Evolutionary conservation across 2,329 filamentous ascomycete genomes (phyloP).

Genomic region (Coniella vitis): DNA sequence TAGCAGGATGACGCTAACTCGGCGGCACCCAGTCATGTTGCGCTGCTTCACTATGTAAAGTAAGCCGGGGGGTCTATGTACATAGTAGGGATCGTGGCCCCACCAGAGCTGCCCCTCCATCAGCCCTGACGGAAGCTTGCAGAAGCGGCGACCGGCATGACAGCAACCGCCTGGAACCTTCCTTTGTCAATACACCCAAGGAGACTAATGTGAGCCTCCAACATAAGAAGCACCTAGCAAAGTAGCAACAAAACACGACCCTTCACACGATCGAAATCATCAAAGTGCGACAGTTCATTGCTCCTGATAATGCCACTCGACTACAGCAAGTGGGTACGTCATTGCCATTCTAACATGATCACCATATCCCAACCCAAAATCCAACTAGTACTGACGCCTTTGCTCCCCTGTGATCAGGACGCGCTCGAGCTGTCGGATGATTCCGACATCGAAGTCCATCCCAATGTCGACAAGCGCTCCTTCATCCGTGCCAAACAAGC

Average conservation of each 20-base stretch:
- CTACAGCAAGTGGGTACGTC: constrained; percentile 59
- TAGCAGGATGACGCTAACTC: no score
- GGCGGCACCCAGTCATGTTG: no score
- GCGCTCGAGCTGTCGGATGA: constrained; percentile 95
- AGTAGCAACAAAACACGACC: no score
- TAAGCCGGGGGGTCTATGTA: neutral
- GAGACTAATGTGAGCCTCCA: no score
- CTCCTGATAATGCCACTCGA: constrained; percentile 38
- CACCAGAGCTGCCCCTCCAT: constrained; percentile 1
- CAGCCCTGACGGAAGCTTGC: constrained; percentile 1
- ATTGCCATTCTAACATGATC: neutral
- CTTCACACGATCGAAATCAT: no score
- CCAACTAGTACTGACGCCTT: constrained; percentile 44
- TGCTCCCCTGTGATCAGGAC: constrained; percentile 45
- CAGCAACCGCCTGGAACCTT: neutral
- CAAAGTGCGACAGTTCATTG: no score
- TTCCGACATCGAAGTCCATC: constrained; percentile 96
- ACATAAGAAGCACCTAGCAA: no score
- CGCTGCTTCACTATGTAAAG: no score
- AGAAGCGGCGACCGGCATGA: no score
- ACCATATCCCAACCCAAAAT: neutral
- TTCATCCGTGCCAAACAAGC: constrained; percentile 98
- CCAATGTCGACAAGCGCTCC: constrained; percentile 96
- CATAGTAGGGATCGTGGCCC: neutral
- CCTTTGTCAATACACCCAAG: neutral